phyloP scores from a whole-genome alignment of 345 rosid genomes.

The Eucalyptus grandis region DNA sequence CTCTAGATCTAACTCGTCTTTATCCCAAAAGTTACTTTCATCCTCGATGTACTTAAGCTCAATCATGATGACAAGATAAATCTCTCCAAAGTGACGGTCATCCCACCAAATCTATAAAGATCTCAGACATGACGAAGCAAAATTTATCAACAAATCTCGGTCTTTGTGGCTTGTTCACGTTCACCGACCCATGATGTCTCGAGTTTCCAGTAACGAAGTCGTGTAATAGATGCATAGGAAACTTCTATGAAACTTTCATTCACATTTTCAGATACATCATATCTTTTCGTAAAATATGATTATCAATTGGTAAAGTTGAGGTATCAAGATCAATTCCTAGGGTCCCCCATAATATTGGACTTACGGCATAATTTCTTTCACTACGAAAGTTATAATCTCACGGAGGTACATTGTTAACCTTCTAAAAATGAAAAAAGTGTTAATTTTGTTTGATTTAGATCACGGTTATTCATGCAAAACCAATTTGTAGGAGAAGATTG shows the following conservation, averaged over 20 bases:
- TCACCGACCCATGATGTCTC: neutral
- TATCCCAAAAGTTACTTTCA: neutral
- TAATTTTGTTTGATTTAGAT: neutral
- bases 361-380: neutral
- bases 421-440: neutral
- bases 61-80: neutral
- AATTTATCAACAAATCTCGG: neutral
- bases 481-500: neutral
- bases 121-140: neutral
- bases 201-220: neutral
- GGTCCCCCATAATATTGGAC: neutral
- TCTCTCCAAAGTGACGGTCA: neutral
- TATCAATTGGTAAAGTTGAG: neutral
- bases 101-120: neutral
- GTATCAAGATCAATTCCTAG: neutral
- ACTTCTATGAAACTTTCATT: neutral
- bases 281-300: neutral
- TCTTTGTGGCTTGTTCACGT: neutral
- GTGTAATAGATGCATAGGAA: neutral
- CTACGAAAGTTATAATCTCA: neutral
- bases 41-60: neutral
- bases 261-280: neutral
- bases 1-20: neutral
- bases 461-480: neutral
- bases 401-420: neutral